These are phyloP conservation scores for Dothiorella sarmentorum DNA, from an alignment of 2,329 filamentous ascomycete species.

Conservation along the genomic window DNA sequence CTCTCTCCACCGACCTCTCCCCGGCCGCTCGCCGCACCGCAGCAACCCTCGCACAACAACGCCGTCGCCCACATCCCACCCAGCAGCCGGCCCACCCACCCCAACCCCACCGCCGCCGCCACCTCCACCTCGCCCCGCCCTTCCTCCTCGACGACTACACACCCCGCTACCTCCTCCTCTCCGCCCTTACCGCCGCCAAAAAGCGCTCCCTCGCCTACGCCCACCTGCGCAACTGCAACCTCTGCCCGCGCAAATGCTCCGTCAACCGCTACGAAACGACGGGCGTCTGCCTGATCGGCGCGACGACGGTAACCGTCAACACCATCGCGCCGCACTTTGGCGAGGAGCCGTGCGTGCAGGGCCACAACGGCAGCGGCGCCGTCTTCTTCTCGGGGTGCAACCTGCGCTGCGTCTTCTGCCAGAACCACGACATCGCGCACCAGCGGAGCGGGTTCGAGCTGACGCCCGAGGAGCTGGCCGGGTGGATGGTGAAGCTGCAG, in stretches of 20 bases:
- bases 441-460: slow-evolving; percentile 77
- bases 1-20: background rate
- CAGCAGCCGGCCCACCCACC: background rate
- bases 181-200: slow-evolving; percentile 64
- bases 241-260: slow-evolving; percentile 73
- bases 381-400: slow-evolving; percentile 82
- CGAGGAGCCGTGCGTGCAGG: slow-evolving; percentile 80
- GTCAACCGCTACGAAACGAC: slow-evolving; percentile 79
- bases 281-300: slow-evolving; percentile 73
- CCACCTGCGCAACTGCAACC: slow-evolving; percentile 74
- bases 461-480: slow-evolving; percentile 71
- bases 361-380: slow-evolving; percentile 73
- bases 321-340: slow-evolving; percentile 84
- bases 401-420: slow-evolving; percentile 70
- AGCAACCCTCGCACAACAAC: background rate
- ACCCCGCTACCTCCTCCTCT: slow-evolving; percentile 68
- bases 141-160: slow-evolving; percentile 73
- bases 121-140: slow-evolving; percentile 54
- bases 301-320: slow-evolving; percentile 71
- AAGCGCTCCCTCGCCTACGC: slow-evolving; percentile 72
- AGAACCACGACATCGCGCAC: slow-evolving; percentile 82
- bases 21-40: background rate
- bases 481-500: slow-evolving; percentile 82
- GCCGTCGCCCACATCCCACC: background rate
- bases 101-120: slow-evolving; percentile 26